These are phyloP conservation scores for Saccharomyces hybrid DNA, from an alignment of 1,139 yeast species.

Conservation along the genomic window DNA sequence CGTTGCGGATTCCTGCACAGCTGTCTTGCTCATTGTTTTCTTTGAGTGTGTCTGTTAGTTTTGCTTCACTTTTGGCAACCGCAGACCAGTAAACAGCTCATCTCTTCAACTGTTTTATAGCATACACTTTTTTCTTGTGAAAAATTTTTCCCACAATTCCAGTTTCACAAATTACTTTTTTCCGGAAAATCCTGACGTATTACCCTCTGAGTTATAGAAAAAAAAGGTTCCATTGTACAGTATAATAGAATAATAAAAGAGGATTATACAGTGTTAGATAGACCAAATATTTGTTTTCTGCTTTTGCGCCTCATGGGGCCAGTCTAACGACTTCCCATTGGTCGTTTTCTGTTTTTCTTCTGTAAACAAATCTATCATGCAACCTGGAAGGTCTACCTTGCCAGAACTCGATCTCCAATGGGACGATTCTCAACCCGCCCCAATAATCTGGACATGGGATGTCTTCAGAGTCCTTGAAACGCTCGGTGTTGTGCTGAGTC, in stretches of 20 bases:
- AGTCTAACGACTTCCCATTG: conserved; percentile 62
- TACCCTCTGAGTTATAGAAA: background rate
- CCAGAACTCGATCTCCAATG: conserved; percentile 93
- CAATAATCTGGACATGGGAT: conserved; percentile 89
- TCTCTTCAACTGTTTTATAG: background rate
- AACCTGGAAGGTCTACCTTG: conserved; percentile 87
- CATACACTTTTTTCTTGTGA: background rate
- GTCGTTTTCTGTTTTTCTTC: conserved; percentile 44
- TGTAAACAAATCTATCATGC: conserved; percentile 81
- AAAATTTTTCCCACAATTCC: background rate
- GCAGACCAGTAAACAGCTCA: background rate
- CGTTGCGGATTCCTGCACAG: conserved; percentile 34
- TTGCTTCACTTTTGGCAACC: background rate
- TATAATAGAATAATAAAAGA: background rate
- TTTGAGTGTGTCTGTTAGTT: background rate
- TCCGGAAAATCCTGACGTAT: background rate
- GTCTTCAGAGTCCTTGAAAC: conserved; percentile 54
- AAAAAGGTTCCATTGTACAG: background rate
- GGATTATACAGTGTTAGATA: background rate
- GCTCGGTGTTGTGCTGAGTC: conserved; percentile 42
- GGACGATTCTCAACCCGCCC: conserved; percentile 90
- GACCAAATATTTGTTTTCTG: background rate
- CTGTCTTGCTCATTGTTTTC: conserved; percentile 20
- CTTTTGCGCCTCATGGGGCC: conserved; percentile 48
- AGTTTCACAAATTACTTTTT: background rate